Conservation (phyloP, 352 stramenopile genomes). For the Pythium diclinum region DNA sequence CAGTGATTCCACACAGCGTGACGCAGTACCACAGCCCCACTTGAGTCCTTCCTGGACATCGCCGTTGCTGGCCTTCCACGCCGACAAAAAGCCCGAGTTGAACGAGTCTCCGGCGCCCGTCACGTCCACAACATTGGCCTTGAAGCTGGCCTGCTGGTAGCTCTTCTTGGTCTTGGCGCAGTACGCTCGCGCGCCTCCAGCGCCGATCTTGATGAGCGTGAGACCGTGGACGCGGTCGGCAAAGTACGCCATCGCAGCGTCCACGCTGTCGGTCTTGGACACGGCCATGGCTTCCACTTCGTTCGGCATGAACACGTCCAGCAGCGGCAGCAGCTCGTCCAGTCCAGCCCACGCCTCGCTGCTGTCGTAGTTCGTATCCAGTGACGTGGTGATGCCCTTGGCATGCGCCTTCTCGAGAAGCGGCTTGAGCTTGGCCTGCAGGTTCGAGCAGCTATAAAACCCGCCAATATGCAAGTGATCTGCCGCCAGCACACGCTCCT, state of each 20-base stretch:
- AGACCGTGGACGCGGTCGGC: conserved; percentile 36
- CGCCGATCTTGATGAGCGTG: conserved; percentile 71
- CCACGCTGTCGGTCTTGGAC: conserved; percentile 39
- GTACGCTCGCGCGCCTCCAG: conserved; percentile 51
- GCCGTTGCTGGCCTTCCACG: conserved; percentile 52
- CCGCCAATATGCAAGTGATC: conserved; percentile 79
- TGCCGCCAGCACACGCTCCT: conserved; percentile 48
- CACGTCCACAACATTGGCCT: conserved; percentile 63
- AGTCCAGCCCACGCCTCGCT: conserved; percentile 63
- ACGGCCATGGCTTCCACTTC: conserved; percentile 79
- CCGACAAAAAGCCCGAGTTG: conserved; percentile 73
- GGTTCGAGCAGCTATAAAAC: conserved; percentile 72
- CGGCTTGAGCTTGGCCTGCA: conserved; percentile 57
- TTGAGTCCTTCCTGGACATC: conserved; percentile 50
- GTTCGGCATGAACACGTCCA: conserved; percentile 84
- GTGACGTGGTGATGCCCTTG: conserved; percentile 67
- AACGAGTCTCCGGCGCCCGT: conserved; percentile 86
- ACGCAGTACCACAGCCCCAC: conserved; percentile 73
- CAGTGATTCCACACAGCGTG: conserved; percentile 46
- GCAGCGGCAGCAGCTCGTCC: conserved; percentile 53
- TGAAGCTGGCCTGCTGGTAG: conserved; percentile 53
- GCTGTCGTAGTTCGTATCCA: conserved; percentile 85
- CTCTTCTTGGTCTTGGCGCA: conserved; percentile 38
- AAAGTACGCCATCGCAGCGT: conserved; percentile 58
- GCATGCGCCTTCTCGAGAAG: conserved; percentile 53